Conservation (phyloP, 106 monocot genomes). For the Chionographis japonica region DNA sequence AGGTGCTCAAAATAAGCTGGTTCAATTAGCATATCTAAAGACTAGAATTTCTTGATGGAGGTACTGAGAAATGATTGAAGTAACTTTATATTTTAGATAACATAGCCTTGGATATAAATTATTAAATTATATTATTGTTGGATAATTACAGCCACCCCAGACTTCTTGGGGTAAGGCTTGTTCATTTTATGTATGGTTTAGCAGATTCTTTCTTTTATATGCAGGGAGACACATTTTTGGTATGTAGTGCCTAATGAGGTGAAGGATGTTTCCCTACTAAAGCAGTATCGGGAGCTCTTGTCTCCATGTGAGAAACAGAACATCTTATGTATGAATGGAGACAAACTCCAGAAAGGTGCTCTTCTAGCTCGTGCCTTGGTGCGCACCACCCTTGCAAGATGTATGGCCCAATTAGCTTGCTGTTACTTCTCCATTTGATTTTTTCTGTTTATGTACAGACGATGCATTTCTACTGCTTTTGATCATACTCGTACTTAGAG, state of each 20-base stretch:
- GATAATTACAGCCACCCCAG: too few relatives aligned
- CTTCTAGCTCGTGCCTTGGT: constrained; percentile 66
- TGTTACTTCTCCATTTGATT: not conserved
- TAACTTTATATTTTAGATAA: too few relatives aligned
- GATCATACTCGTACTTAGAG: not conserved
- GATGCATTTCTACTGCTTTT: not conserved
- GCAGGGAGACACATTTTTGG: constrained; percentile 84
- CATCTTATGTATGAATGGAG: constrained; percentile 40
- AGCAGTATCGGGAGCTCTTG: constrained; percentile 57
- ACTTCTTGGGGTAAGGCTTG: too few relatives aligned
- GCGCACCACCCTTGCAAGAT: constrained; percentile 92
- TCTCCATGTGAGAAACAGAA: constrained; percentile 57
- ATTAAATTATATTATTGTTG: too few relatives aligned
- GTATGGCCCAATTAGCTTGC: constrained; percentile 27
- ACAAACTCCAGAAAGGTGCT: constrained; percentile 48
- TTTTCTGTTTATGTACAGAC: not conserved
- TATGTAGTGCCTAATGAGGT: constrained; percentile 68
- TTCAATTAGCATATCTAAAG: too few relatives aligned
- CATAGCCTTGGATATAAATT: too few relatives aligned
- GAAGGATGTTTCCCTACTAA: constrained; percentile 40
- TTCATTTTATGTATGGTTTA: too few relatives aligned
- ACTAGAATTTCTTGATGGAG: too few relatives aligned
- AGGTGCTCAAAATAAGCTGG: too few relatives aligned
- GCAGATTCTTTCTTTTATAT: not conserved
- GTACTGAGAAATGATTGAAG: too few relatives aligned